Base-by-base conservation (phyloP, 129 eudicot species). In the Artemisia tridentata region DNA sequence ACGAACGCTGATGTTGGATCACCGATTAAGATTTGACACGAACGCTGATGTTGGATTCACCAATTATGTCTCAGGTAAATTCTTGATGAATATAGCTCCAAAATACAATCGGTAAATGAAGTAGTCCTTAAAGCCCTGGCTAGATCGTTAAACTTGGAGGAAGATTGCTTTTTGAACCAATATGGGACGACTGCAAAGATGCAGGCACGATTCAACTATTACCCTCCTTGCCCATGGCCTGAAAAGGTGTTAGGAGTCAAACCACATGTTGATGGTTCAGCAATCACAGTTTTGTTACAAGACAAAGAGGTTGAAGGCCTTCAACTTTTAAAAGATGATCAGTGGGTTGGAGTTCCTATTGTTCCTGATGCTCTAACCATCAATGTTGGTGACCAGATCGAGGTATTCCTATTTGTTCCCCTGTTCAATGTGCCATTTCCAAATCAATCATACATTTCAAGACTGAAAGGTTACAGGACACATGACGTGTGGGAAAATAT, bases 231-330 rank as follows among this genome's bases (percentile, higher is more conserved):
- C 69, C 79, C 79, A 3, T 65, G 74, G 66, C 93, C 96, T 5
- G 90, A 80, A 38, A 77, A 27, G 18, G 82, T 83, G 4, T 73
- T 82, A 0, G 95, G 88, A 29, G 14, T 60, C 27, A 87, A 87
- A 65, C 81, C 89, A 10, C 95, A 90, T 63, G 72, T 87, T 0
- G 96, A 90, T 67, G 69, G 66, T 16, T 76, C 87, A 0, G 86
- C 78, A 11, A 27, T 86, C 18, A 87, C 95, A 15, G 20, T 75
- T 56, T 58, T 90, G 17, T 63, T 90, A 67, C 95, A 79, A 58
- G 93, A 87, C 70, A 68, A 80, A 72, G 79, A 84, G 55, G 86
- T 84, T 0, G 84, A 78, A 71, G 96, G 96, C 6, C 95, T 90
- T 64, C 88, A 90, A 51, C 8, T 83, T 7, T 61, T 82, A 55